Evolutionary conservation across 2,329 filamentous ascomycete genomes (phyloP).

Genomic region (Ophiostoma populinum): DNA sequence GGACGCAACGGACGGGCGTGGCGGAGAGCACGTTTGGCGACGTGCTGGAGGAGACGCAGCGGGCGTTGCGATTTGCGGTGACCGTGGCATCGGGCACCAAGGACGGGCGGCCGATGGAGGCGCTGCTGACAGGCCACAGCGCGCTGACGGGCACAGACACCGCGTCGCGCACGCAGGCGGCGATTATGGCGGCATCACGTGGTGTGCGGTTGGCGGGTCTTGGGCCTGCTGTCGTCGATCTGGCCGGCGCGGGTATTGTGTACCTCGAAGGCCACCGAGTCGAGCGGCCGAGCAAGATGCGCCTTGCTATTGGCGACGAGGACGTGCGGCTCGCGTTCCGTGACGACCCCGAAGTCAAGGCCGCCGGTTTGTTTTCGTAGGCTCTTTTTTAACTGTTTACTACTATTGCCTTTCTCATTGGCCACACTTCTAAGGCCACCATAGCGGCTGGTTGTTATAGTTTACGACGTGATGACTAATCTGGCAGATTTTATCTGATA

Average conservation of each 20-base stretch:
- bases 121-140: slow-evolving; percentile 23
- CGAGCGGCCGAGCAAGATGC: slow-evolving; percentile 73
- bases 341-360: slow-evolving; percentile 74
- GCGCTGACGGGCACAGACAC: not conserved
- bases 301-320: slow-evolving; percentile 74
- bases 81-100: slow-evolving; percentile 16
- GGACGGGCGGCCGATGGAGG: slow-evolving; percentile 39
- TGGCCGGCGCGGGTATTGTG: slow-evolving; percentile 76
- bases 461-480: not conserved
- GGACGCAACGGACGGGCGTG: slow-evolving; percentile 67
- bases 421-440: too few species aligned
- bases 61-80: slow-evolving; percentile 44
- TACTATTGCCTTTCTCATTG: too few species aligned
- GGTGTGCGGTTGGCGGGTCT: slow-evolving; percentile 17
- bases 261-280: slow-evolving; percentile 66
- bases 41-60: slow-evolving; percentile 69
- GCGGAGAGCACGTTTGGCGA: slow-evolving; percentile 80
- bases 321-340: slow-evolving; percentile 77
- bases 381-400: too few species aligned
- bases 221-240: slow-evolving; percentile 53
- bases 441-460: not conserved
- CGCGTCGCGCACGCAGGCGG: slow-evolving; percentile 5
- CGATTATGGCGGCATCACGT: slow-evolving; percentile 10
- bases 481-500: too few species aligned
- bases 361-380: slow-evolving; percentile 41